Evolutionary conservation across 2,329 filamentous ascomycete species (phyloP), one percentile per base, ranked within the genome.

Genomic region (Penicillium sp.): DNA sequence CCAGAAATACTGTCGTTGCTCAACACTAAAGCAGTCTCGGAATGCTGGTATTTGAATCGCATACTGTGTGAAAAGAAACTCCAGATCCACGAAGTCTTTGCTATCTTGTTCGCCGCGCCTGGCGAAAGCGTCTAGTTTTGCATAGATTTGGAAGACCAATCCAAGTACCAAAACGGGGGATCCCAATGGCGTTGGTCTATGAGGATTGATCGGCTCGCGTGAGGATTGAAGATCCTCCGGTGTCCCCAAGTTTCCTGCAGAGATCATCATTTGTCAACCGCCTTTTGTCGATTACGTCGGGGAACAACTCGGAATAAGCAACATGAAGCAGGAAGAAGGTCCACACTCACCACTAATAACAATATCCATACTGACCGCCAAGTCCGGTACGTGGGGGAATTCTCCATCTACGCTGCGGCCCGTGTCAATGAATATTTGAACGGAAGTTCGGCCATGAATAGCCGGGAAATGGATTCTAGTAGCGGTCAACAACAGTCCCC

Each of bases 351-450:
- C 61, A 54, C 61, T 63, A 21, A 63, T 63, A 16, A 63, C 61
- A 24, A 63, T 59, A 16, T 63, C 61, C 61, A 63, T 63, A 48
- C 61, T 63, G 31, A 63, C 59, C 11, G 61, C 61, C 53, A 63
- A 49, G 44, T 63, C 61, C 10, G 59, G 57, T 21, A 63, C 59
- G 35, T 63, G 56, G 4, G 61, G 59, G 35, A 63, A 63, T 29
- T 63, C 61, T 29, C 46, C 51, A 35, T 63, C 61, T 26, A 61
- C 54, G n/a, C 50, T 63, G n/a, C 51, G 57, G 21, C 61, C 61
- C 24, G 59, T 61, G 48, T 63, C 61, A 57, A 63, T 63, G 35
- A 63, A 63, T 26, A 63, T 59, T 49, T 63, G 61, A 39, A 62
- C 59, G 4, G 61, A 56, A 14, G 61, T 63, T 9, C 55, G 57